A percentile compares a stretch with the other conserved stretches of the same genome.
phyloP scores from a whole-genome alignment of 345 rosid species.

The Boechera retrofracta region DNA sequence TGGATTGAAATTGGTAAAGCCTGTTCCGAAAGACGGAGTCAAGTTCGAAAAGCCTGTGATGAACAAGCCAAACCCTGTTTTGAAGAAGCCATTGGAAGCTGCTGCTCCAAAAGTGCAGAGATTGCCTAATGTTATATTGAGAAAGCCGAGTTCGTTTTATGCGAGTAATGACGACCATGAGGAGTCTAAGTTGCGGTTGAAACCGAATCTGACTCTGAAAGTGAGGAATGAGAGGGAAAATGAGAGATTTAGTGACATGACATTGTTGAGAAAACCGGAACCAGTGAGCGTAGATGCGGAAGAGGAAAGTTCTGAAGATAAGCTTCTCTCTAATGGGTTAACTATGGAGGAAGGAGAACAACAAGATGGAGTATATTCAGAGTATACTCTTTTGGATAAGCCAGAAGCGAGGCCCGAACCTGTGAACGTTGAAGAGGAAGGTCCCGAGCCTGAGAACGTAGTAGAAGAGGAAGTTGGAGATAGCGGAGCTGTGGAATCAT shows the following conservation, averaged over 20 bases:
- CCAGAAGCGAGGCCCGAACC: constrained; percentile 46
- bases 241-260: constrained; percentile 84
- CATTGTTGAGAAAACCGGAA: constrained; percentile 70
- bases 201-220: constrained; percentile 69
- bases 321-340: constrained; percentile 27
- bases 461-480: constrained; percentile 40
- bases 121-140: constrained; percentile 82
- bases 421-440: constrained; percentile 38
- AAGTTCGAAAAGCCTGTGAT: constrained; percentile 59
- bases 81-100: constrained; percentile 50
- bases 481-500: constrained; percentile 27
- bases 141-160: constrained; percentile 69
- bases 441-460: constrained; percentile 37
- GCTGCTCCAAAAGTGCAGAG: constrained; percentile 47
- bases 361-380: constrained; percentile 42
- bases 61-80: constrained; percentile 52
- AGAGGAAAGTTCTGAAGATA: constrained; percentile 38
- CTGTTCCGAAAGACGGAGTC: constrained; percentile 72
- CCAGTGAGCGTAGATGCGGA: constrained; percentile 40
- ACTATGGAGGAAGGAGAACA: constrained; percentile 37
- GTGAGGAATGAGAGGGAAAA: constrained; percentile 58
- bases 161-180: constrained; percentile 60
- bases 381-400: constrained; percentile 61
- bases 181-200: constrained; percentile 63
- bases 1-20: constrained; percentile 73